These are phyloP conservation scores for Alternaria arbusti DNA, from an alignment of 2,329 filamentous ascomycete genomes.

Conservation along the genomic window DNA sequence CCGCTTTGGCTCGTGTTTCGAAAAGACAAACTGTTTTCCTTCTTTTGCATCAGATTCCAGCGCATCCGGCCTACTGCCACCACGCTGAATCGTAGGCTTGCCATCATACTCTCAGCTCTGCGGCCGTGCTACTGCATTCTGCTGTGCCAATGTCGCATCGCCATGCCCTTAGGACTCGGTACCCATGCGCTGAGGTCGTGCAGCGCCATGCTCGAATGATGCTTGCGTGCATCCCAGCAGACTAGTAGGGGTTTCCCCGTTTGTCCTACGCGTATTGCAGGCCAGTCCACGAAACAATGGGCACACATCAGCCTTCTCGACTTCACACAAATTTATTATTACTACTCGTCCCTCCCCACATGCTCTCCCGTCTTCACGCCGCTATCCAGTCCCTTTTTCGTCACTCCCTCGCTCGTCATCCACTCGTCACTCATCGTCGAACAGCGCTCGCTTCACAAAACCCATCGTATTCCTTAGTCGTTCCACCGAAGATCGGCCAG, in stretches of 20 bases:
- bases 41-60: constrained; percentile 21
- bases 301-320: constrained; percentile 35
- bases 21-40: constrained; percentile 19
- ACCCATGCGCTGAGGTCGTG: constrained; percentile 34
- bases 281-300: constrained; percentile 42
- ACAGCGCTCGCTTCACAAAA: constrained; percentile 23
- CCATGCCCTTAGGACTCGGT: constrained; percentile 26
- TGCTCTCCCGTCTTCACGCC: constrained; percentile 24
- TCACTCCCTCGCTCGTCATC: constrained; percentile 29
- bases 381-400: constrained; percentile 33
- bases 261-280: constrained; percentile 43
- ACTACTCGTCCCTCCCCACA: constrained; percentile 39
- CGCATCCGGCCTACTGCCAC: constrained; percentile 19
- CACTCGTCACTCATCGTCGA: constrained; percentile 20
- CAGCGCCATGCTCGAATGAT: constrained; percentile 36
- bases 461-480: constrained; percentile 12
- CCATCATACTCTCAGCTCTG: constrained; percentile 17
- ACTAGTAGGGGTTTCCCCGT: constrained; percentile 31
- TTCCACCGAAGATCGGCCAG: constrained; percentile 16
- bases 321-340: constrained; percentile 43
- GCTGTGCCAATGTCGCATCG: constrained; percentile 29
- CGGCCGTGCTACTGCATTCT: constrained; percentile 30
- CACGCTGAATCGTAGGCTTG: not conserved
- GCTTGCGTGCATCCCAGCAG: constrained; percentile 40
- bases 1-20: constrained; percentile 9